Evolutionary conservation across 768 basidiomycete genomes (phyloP).

Genomic region (Atractiella rhizophila): DNA sequence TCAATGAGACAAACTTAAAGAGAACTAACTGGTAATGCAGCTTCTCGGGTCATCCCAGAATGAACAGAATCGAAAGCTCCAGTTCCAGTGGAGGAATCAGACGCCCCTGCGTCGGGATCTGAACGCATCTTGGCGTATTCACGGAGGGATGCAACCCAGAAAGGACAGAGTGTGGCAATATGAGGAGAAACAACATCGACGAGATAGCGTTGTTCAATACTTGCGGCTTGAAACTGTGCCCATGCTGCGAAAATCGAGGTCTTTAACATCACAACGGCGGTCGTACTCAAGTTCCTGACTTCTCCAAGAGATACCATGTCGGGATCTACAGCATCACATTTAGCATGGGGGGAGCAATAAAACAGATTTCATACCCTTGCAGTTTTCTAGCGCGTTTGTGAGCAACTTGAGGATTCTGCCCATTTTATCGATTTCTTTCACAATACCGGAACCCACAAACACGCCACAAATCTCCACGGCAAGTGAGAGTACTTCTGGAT

Average conservation of each 20-base stretch:
- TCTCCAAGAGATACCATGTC: conserved; percentile 67
- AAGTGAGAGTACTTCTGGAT: conserved; percentile 76
- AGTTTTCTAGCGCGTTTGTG: conserved; percentile 65
- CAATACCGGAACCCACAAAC: conserved; percentile 82
- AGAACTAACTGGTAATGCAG: conserved; percentile 46
- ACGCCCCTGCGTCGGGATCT: conserved; percentile 40
- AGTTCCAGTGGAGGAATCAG: conserved; percentile 41
- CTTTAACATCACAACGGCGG: conserved; percentile 79
- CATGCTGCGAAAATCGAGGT: conserved; percentile 82
- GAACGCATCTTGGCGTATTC: conserved; percentile 79
- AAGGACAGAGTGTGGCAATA: conserved; percentile 39
- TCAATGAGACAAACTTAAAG: neutral
- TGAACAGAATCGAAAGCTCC: conserved; percentile 57
- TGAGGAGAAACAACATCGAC: conserved; percentile 59
- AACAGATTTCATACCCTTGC: conserved; percentile 38
- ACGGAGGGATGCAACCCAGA: conserved; percentile 69
- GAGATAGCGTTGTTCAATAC: conserved; percentile 46
- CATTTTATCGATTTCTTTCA: conserved; percentile 73
- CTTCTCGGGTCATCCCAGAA: conserved; percentile 68
- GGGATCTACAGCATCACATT: conserved; percentile 34
- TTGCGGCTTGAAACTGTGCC: conserved; percentile 71
- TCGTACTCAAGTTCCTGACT: conserved; percentile 62
- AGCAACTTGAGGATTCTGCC: conserved; percentile 76
- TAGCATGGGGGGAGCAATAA: neutral
- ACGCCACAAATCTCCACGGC: conserved; percentile 82